Evolutionary conservation across 2,329 filamentous ascomycete species (phyloP), one percentile per base, ranked within the genome.

Genomic region (Diaporthe sp.): DNA sequence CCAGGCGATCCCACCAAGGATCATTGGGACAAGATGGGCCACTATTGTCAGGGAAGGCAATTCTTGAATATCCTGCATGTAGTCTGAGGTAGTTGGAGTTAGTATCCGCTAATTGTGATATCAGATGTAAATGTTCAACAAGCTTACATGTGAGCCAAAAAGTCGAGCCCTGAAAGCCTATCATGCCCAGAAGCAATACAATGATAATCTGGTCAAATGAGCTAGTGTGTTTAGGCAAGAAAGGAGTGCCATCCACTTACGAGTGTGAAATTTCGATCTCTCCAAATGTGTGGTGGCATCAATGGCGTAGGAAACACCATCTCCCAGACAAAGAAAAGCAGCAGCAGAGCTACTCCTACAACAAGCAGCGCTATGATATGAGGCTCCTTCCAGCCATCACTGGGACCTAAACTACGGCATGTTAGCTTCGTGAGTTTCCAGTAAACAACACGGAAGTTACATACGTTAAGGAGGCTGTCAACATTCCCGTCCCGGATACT

Each of bases 141-240:
- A 28, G 20, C 60, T 44, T n/a, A 63, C 60, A 63, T 9, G 60
- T 63, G 39, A 63, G 60, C 60, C 60, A 63, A n/a, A 63, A 63
- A 44, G 60, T 44, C 13, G 60, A 63, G 4, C 60, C 60, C n/a
- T 63, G 60, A 15, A 63, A 63, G 39, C 60, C 60, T 63, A 63
- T 44, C 60, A 63, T 63, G 15, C 60, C 60, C n/a, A 63, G 37
- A 44, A 63, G 60, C 10, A 63, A 37, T 17, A 63, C 13, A 25
- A 63, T 63, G 39, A 44, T 63, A 7, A 63, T 63, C 60, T 63
- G 39, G 2, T 20, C 13, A 20, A 20, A 44, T 63, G 39, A 63
- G 60, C 39, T 44, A 7, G 7, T 4, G 17, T n/a, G 3, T 44
- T 10, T 22, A 7, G 7, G 13, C 44, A 20, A 44, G 12, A 20